phyloP scores from a whole-genome alignment of 768 basidiomycete species.

The Collybia sordida region DNA sequence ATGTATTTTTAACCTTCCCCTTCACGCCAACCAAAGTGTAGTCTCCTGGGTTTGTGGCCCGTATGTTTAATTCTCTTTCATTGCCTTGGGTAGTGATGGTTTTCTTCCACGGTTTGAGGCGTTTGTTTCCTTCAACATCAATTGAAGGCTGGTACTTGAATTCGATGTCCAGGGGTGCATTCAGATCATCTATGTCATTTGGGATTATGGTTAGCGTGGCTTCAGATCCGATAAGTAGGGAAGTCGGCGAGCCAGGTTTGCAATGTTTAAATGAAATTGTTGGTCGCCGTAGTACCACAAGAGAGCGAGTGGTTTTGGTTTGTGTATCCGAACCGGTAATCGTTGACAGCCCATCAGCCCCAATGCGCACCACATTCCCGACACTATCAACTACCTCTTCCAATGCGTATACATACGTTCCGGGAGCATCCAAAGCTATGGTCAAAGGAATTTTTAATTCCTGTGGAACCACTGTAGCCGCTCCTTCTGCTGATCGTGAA shows the following conservation, averaged over 20 bases:
- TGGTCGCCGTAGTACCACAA: slow-evolving; percentile 72
- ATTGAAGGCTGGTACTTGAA: slow-evolving; percentile 58
- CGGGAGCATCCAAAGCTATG: slow-evolving; percentile 60
- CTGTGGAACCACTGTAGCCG: slow-evolving; percentile 38
- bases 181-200: slow-evolving; percentile 55
- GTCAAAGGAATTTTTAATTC: slow-evolving; percentile 68
- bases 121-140: slow-evolving; percentile 35
- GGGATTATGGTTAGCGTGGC: slow-evolving; percentile 54
- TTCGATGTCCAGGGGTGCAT: slow-evolving; percentile 67
- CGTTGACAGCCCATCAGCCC: slow-evolving; percentile 25
- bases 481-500: slow-evolving; percentile 10
- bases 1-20: slow-evolving; percentile 52
- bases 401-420: slow-evolving; percentile 70
- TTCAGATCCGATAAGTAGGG: slow-evolving; percentile 71
- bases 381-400: slow-evolving; percentile 83
- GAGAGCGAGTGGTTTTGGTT: slow-evolving; percentile 53
- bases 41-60: slow-evolving; percentile 66
- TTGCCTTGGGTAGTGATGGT: slow-evolving; percentile 49
- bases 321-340: slow-evolving; percentile 28
- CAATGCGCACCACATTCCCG: slow-evolving; percentile 68
- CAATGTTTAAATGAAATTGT: slow-evolving; percentile 73
- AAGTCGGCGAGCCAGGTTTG: slow-evolving; percentile 64
- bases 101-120: slow-evolving; percentile 62
- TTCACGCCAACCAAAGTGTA: slow-evolving; percentile 71
- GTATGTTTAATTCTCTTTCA: slow-evolving; percentile 43